Conservation (phyloP, 2,329 filamentous ascomycete genomes). For the Fusarium nygamai region DNA sequence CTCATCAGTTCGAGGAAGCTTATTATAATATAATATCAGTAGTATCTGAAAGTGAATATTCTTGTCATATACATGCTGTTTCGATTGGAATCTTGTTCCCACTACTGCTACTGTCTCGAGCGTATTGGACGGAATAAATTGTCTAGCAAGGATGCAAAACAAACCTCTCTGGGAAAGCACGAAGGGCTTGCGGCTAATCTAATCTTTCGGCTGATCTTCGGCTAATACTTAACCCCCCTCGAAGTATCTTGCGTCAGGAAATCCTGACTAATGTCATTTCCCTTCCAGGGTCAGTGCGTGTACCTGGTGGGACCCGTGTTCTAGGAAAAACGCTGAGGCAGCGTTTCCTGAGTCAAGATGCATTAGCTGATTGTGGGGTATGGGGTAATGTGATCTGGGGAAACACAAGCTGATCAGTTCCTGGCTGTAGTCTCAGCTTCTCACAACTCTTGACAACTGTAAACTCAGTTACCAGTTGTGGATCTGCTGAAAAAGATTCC, state of each 20-base stretch:
- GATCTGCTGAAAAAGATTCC: background rate
- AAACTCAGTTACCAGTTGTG: background rate
- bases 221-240: accelerated
- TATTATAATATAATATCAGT: background rate
- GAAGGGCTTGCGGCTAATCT: background rate
- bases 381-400: background rate
- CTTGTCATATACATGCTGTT: accelerated
- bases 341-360: background rate
- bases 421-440: background rate
- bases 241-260: no score
- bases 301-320: background rate
- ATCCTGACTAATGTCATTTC: background rate
- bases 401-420: background rate
- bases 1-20: accelerated
- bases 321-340: background rate
- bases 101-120: no score
- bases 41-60: accelerated
- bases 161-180: no score
- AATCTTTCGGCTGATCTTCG: background rate
- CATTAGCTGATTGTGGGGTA: background rate
- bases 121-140: no score
- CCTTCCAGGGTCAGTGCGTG: background rate
- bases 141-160: accelerated
- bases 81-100: accelerated
- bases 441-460: no score